phyloP scores from a whole-genome alignment of 345 rosid genomes.

The Camelina neglecta region DNA sequence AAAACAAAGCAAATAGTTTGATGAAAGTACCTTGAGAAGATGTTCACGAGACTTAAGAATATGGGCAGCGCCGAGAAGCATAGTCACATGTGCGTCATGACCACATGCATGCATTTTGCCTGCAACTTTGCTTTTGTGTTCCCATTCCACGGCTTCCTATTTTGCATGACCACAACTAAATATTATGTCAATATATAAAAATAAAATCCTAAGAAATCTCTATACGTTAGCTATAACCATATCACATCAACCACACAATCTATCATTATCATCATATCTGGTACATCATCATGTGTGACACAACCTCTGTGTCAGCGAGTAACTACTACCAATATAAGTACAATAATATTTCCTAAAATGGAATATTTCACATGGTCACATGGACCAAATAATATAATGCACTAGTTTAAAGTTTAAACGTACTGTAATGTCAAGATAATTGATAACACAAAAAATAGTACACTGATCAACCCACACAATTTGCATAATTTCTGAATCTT shows the following conservation, averaged over 20 bases:
- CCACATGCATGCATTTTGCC: slow-evolving; percentile 98
- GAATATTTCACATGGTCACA: slow-evolving; percentile 35
- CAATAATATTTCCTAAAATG: slow-evolving; percentile 11
- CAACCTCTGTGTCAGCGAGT: slow-evolving; percentile 18
- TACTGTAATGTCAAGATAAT: background rate
- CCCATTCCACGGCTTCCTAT: slow-evolving; percentile 91
- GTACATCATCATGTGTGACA: slow-evolving; percentile 29
- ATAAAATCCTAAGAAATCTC: background rate
- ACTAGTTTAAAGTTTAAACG: background rate
- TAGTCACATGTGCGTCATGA: slow-evolving; percentile 89
- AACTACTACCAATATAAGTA: background rate
- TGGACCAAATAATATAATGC: background rate
- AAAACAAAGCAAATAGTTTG: background rate
- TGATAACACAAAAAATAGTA: background rate
- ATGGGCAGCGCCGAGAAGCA: slow-evolving; percentile 91
- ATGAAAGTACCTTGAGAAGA: slow-evolving; percentile 46
- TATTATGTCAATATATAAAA: background rate
- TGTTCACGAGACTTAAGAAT: slow-evolving; percentile 61
- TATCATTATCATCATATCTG: slow-evolving; percentile 14
- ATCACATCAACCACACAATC: slow-evolving; percentile 29
- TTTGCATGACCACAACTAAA: slow-evolving; percentile 21
- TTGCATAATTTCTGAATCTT: background rate
- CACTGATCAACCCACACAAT: background rate
- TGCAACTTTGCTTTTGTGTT: slow-evolving; percentile 72
- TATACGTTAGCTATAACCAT: slow-evolving; percentile 14